Percentiles rank a stretch among this genome's conserved stretches.
phyloP scores from a whole-genome alignment of 179 eudicot species.

The Drosera spatulata region DNA sequence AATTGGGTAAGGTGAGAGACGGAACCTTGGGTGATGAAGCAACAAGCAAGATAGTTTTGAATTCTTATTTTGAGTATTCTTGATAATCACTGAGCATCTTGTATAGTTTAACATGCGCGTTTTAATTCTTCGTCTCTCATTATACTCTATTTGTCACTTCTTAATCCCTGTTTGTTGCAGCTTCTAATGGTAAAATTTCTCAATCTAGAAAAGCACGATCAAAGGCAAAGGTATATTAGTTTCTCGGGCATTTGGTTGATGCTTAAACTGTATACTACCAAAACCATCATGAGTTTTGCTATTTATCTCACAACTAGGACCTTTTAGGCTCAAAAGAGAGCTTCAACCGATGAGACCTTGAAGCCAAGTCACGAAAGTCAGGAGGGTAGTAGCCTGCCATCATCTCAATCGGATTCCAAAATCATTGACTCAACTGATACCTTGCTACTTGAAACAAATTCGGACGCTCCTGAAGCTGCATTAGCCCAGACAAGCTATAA shows the following conservation, averaged over 20 bases:
- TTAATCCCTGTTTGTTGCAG: conserved; percentile 22
- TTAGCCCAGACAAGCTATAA: conserved; percentile 22
- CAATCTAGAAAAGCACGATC: conserved; percentile 50
- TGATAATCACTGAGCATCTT: background rate
- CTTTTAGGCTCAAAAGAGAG: conserved; percentile 47
- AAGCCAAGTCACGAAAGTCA: conserved; percentile 17
- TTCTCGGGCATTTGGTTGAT: background rate
- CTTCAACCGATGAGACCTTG: conserved; percentile 23
- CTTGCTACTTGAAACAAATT: conserved; percentile 21
- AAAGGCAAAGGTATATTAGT: conserved; percentile 42
- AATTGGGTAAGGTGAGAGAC: too few species aligned
- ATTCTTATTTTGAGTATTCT: background rate
- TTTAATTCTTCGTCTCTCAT: too few species aligned
- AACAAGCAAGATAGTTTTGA: too few species aligned
- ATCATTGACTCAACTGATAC: conserved; percentile 24
- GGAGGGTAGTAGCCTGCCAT: conserved; percentile 29
- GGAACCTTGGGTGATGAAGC: too few species aligned
- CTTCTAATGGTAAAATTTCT: conserved; percentile 61
- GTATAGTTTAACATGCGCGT: background rate
- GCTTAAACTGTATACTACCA: conserved; percentile 2
- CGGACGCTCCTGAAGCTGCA: conserved; percentile 18
- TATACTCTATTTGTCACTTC: too few species aligned
- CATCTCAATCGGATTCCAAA: conserved; percentile 24
- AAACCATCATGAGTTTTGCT: conserved; percentile 7
- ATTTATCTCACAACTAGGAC: conserved; percentile 18